Percentiles rank a stretch among this genome's conserved stretches.
phyloP scores from a whole-genome alignment of 163 green algal species.

The Smithsoniella earleae region DNA sequence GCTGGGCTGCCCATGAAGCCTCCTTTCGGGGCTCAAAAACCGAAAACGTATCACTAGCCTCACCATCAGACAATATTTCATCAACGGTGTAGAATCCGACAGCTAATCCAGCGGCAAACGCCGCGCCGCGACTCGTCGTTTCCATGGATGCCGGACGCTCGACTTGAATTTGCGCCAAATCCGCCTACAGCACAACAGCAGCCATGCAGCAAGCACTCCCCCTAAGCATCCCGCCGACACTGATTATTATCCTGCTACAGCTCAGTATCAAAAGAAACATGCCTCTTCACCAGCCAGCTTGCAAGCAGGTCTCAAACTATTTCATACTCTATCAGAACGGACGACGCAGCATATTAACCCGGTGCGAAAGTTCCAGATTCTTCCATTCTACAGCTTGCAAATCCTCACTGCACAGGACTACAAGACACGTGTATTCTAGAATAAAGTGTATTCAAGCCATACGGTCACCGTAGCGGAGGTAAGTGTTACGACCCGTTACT shows the following conservation, averaged over 20 bases:
- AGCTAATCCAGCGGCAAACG: constrained; percentile 78
- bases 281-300: no score
- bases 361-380: no score
- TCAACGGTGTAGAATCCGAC: constrained; percentile 60
- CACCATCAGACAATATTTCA: background rate
- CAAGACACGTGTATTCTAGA: no score
- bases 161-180: constrained; percentile 66
- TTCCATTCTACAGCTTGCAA: no score
- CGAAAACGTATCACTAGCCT: background rate
- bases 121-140: constrained; percentile 82
- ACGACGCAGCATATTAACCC: no score
- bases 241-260: constrained; percentile 12
- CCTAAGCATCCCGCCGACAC: background rate
- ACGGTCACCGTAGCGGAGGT: no score
- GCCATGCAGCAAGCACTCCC: background rate
- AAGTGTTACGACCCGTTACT: no score
- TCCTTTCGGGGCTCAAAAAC: constrained; percentile 33
- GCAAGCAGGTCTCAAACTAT: no score
- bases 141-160: constrained; percentile 72
- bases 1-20: constrained; percentile 31
- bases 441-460: no score
- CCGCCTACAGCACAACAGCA: constrained; percentile 36
- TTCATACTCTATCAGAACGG: no score
- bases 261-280: constrained; percentile 43
- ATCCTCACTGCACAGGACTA: no score